phyloP scores from a whole-genome alignment of 2,329 filamentous ascomycete species.

The Aureobasidium subglaciale region DNA sequence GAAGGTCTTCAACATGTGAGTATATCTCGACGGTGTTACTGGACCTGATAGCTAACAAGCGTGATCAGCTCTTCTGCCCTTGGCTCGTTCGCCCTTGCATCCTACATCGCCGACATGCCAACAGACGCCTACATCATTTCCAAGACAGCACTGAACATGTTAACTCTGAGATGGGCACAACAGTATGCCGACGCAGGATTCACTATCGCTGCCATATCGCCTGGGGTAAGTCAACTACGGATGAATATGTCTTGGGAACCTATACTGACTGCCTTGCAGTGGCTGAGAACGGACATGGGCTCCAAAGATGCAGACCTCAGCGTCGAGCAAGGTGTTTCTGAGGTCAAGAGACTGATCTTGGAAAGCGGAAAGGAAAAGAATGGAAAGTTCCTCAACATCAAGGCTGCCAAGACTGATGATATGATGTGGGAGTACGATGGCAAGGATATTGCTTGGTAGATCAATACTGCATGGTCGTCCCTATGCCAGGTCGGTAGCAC shows the following conservation, averaged over 20 bases:
- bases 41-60: background rate
- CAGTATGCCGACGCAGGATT: conserved; percentile 35
- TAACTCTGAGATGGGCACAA: conserved; percentile 40
- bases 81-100: conserved; percentile 33
- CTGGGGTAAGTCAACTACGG: conserved; percentile 35
- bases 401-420: conserved; percentile 34
- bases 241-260: background rate
- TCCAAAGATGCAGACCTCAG: conserved; percentile 35
- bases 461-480: background rate
- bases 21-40: background rate
- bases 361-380: conserved; percentile 32
- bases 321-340: conserved; percentile 33
- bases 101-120: conserved; percentile 21
- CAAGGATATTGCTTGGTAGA: conserved; percentile 18
- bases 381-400: conserved; percentile 44
- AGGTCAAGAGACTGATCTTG: conserved; percentile 40
- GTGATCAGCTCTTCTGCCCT: conserved; percentile 34
- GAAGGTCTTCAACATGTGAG: conserved; percentile 40
- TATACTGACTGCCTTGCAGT: conserved; percentile 27
- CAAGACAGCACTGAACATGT: conserved; percentile 43
- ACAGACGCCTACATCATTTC: conserved; percentile 38
- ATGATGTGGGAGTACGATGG: conserved; percentile 22
- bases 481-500: too few relatives aligned
- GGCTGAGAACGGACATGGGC: conserved; percentile 41
- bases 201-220: conserved; percentile 36